phyloP scores from a whole-genome alignment of 306 rosid genomes.

The Glycine latifolia region DNA sequence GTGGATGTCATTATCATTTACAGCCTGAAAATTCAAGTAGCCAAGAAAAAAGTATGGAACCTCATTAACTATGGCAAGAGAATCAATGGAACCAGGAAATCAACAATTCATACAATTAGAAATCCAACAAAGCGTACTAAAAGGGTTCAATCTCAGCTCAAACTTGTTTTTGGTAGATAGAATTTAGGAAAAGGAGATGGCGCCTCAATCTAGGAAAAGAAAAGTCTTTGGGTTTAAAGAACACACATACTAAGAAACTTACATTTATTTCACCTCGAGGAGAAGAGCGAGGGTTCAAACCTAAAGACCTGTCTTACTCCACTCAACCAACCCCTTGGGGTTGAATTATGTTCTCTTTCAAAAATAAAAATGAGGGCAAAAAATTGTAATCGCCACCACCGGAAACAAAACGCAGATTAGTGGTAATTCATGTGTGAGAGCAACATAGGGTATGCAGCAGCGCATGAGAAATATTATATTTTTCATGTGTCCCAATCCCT shows the following conservation, averaged over 20 bases:
- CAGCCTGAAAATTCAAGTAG: conserved; percentile 59
- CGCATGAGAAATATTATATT: not conserved
- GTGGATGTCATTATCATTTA: conserved; percentile 72
- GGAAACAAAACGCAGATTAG: not conserved
- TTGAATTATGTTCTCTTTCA: not conserved
- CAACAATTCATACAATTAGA: conserved; percentile 9
- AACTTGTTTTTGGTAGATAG: not conserved
- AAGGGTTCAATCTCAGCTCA: not conserved
- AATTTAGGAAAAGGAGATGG: not conserved
- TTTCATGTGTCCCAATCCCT: not conserved
- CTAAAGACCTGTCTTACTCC: not conserved
- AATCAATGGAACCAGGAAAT: conserved; percentile 26
- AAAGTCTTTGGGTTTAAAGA: not conserved
- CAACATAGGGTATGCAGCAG: not conserved
- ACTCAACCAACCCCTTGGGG: not conserved
- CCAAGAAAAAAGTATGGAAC: conserved; percentile 21
- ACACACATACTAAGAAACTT: not conserved
- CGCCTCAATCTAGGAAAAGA: not conserved
- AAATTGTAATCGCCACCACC: not conserved
- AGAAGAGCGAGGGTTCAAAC: not conserved
- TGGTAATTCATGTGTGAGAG: not conserved
- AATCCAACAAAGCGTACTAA: not conserved
- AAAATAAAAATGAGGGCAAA: not conserved
- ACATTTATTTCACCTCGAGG: not conserved
- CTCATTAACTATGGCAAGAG: not conserved